Conservation (phyloP, 257 asterid species). For the Nicotiana obtusifolia region DNA sequence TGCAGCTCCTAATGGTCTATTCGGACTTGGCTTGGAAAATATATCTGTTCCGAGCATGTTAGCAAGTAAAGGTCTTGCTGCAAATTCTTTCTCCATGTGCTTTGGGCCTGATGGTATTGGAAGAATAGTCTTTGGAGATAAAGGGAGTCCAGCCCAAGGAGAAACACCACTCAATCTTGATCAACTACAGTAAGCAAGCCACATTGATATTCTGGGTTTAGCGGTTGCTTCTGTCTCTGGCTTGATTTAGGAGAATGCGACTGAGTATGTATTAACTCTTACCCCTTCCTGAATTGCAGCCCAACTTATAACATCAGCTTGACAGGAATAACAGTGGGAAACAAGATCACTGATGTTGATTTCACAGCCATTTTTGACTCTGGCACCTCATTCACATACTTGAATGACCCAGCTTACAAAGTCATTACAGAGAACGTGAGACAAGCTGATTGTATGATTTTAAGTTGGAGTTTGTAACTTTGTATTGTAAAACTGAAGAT, state of each 20-base stretch:
- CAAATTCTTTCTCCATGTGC: conserved; percentile 96
- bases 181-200: conserved; percentile 51
- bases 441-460: background rate
- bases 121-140: conserved; percentile 89
- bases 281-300: conserved; percentile 31
- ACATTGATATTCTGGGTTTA: background rate
- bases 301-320: conserved; percentile 69
- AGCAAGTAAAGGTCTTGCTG: conserved; percentile 71
- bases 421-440: conserved; percentile 50
- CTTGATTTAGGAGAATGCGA: background rate
- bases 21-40: conserved; percentile 80
- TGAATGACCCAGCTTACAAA: conserved; percentile 78
- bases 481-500: background rate
- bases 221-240: background rate
- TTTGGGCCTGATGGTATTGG: conserved; percentile 83
- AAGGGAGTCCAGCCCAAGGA: conserved; percentile 59
- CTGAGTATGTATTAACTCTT: background rate
- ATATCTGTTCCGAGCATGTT: conserved; percentile 76
- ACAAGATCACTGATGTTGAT: conserved; percentile 43
- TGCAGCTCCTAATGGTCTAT: conserved; percentile 91
- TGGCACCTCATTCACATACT: conserved; percentile 88
- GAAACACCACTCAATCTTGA: conserved; percentile 66
- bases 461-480: background rate
- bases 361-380: conserved; percentile 77
- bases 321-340: conserved; percentile 59